Evolutionary conservation across 2,329 filamentous ascomycete species (phyloP).

Genomic region (Beauveria medogensis): DNA sequence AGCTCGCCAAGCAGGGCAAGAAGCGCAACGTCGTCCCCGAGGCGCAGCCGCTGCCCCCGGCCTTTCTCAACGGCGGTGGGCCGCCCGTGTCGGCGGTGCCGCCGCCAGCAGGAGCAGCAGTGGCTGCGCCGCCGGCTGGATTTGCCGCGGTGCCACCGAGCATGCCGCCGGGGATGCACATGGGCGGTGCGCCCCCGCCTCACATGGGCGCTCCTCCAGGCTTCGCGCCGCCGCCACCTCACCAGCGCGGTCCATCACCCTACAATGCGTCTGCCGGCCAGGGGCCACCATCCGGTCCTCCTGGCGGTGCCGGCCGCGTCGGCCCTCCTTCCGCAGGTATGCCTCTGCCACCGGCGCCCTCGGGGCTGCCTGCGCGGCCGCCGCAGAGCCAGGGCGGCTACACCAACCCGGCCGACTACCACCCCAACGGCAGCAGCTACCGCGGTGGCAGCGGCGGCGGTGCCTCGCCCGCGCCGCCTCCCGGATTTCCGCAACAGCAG

Average conservation of each 20-base stretch:
- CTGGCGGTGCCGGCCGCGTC: constrained; percentile 20
- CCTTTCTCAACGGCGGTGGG: constrained; percentile 44
- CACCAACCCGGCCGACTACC: constrained; percentile 40
- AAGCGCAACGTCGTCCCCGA: constrained; percentile 87
- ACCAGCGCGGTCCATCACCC: constrained; percentile 23
- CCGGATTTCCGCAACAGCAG: constrained; percentile 25
- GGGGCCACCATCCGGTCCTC: constrained; percentile 14
- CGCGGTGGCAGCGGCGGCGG: constrained; percentile 24
- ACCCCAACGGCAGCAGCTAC: constrained; percentile 31
- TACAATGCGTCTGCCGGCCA: constrained; percentile 22
- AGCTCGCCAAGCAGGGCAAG: constrained; percentile 84
- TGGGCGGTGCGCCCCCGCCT: constrained; percentile 17
- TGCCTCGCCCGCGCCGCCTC: constrained; percentile 28
- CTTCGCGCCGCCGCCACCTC: constrained; percentile 28
- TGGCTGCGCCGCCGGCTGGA: constrained; percentile 19
- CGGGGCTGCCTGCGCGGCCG: constrained; percentile 42
- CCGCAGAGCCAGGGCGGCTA: constrained; percentile 38
- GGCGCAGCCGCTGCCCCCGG: constrained; percentile 65
- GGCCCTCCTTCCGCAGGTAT: constrained; percentile 14
- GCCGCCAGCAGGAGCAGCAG: constrained; percentile 14
- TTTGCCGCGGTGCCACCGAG: constrained; percentile 29
- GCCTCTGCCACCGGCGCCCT: constrained; percentile 40
- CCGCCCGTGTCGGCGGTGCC: constrained; percentile 17
- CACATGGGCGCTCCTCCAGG: constrained; percentile 17
- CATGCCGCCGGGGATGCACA: constrained; percentile 17